phyloP scores from a whole-genome alignment of 2,329 filamentous ascomycete species.

The Podosphaera aphanis region DNA sequence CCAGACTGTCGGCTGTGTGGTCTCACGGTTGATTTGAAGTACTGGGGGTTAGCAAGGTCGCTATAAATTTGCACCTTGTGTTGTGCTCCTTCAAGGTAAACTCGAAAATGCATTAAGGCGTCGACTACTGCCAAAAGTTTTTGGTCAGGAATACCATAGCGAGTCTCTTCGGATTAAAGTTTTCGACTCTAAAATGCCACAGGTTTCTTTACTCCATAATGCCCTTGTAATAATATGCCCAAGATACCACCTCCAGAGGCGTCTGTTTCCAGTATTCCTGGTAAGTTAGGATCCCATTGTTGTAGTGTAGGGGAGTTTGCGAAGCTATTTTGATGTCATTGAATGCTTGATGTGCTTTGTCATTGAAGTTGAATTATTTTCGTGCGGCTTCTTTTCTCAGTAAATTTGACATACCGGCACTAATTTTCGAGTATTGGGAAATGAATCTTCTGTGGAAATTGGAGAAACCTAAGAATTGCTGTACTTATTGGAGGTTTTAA shows the following conservation, averaged over 20 bases:
- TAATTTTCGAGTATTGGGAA: background rate
- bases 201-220: background rate
- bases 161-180: background rate
- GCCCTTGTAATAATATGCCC: background rate
- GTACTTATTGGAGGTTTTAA: no score
- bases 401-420: no score
- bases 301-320: no score
- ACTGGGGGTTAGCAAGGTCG: background rate
- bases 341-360: no score
- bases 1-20: background rate
- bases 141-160: background rate
- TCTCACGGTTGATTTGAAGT: background rate
- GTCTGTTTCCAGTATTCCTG: constrained; percentile 1
- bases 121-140: background rate
- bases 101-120: background rate
- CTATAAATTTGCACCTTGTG: background rate
- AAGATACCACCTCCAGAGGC: background rate
- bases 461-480: no score
- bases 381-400: no score
- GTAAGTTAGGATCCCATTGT: background rate
- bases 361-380: no score
- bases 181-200: no score
- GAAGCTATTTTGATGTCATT: no score
- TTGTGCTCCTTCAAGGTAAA: background rate
- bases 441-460: no score